Conservation (phyloP, 2,329 filamentous ascomycete species). For the Aspergillus eucalypticola region DNA sequence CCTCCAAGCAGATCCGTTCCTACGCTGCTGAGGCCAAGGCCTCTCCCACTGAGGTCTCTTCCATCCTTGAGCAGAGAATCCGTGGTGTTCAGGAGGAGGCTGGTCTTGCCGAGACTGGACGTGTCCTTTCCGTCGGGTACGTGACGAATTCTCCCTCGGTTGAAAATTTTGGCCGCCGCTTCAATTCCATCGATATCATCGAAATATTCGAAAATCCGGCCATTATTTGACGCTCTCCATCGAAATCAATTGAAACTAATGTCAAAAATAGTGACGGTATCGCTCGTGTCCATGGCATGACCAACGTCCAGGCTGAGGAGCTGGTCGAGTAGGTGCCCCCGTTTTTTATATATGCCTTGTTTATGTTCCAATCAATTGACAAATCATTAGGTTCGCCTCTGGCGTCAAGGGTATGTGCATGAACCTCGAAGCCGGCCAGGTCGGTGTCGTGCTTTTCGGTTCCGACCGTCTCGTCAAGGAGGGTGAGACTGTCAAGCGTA, state of each 20-base stretch:
- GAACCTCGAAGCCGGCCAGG: slow-evolving; percentile 99
- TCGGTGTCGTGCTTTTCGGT: slow-evolving; percentile 99
- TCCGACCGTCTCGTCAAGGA: slow-evolving; percentile 99
- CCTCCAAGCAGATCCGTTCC: slow-evolving; percentile 72
- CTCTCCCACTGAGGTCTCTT: slow-evolving; percentile 95
- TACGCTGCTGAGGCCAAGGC: slow-evolving; percentile 95
- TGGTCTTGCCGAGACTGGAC: slow-evolving; percentile 94
- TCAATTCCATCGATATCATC: slow-evolving; percentile 33
- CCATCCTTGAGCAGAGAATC: slow-evolving; percentile 98
- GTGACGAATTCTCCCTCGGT: slow-evolving; percentile 45
- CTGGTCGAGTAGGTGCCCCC: slow-evolving; percentile 85
- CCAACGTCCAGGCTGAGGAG: slow-evolving; percentile 99
- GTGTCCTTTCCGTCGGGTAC: slow-evolving; percentile 98
- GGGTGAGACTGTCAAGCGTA: slow-evolving; percentile 99
- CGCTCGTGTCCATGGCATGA: slow-evolving; percentile 99
- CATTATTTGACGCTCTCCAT: not conserved
- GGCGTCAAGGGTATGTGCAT: slow-evolving; percentile 99
- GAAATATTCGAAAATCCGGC: slow-evolving; percentile 23
- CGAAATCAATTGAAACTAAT: slow-evolving; percentile 19
- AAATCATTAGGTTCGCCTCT: slow-evolving; percentile 78
- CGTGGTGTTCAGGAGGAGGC: slow-evolving; percentile 97
- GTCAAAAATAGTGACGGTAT: slow-evolving; percentile 86
- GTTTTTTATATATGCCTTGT: slow-evolving; percentile 15
- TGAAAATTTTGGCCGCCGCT: slow-evolving; percentile 34
- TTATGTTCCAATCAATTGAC: slow-evolving; percentile 26